Evolutionary conservation across 2,329 filamentous ascomycete genomes (phyloP), one percentile per base, ranked within the genome.

Genomic region (Aspergillus arachidicola): DNA sequence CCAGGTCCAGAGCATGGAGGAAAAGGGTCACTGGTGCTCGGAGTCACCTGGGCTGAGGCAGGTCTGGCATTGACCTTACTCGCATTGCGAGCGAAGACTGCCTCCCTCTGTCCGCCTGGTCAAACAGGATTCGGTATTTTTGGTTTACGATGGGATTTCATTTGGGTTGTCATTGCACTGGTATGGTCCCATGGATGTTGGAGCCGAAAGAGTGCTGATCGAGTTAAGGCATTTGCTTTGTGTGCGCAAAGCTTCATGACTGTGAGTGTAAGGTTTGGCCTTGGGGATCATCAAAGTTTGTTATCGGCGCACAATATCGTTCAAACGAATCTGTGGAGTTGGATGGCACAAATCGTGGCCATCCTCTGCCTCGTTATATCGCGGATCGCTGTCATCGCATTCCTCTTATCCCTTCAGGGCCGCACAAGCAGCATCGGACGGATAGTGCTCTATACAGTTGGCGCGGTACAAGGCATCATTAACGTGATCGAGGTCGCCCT

Each of bases 61-160:
- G 61, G 59, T 14, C 36, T 69, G 32, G 66, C 68, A 10, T 30
- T 64, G 2, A 34, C 65, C n/a, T 53, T 69, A 41, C 63, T 69
- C 16, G 53, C 60, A 12, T 48, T 69, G 14, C 63, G 68, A 34
- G 68, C 66, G 21, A 67, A 64, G 23, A 66, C 62, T 1, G 67
- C 67, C 3, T 67, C 67, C 1, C 16, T 68, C 7, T 69, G 60
- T 50, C 60, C 63, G 1, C 58, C 58, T 9, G 57, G 59, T 6
- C 59, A 61, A n/a, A 30, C 48, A 7, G 64, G 3, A 4, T 51
- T 51, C 10, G 48, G 68, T 12, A 28, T 68, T 21, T 68, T 63
- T 21, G 64, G 68, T 9, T 26, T 69, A 12, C 60, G 68, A 38
- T 69, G 68, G 68, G 68, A 69, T 50, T 69, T 69, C 32, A n/a